Conservation (phyloP, 2,329 filamentous ascomycete genomes). For the Penicillium psychrosexuale region DNA sequence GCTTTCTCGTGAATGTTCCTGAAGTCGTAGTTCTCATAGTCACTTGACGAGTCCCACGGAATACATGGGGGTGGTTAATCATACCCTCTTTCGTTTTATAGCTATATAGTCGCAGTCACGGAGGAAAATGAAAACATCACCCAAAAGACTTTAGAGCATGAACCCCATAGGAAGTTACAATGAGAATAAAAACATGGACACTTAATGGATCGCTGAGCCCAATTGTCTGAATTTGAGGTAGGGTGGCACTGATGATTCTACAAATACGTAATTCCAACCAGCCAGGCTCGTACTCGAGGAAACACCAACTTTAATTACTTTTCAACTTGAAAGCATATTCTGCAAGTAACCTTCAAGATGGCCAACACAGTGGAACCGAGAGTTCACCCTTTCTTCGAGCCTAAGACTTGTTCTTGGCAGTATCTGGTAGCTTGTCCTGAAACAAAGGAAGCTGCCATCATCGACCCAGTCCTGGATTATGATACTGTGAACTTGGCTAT, state of each 20-base stretch:
- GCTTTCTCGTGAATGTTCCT: not conserved
- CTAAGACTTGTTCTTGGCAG: conserved; percentile 55
- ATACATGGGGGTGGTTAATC: not conserved
- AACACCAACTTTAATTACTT: too few species aligned
- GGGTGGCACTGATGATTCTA: conserved; percentile 7
- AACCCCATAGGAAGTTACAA: too few species aligned
- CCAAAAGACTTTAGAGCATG: too few species aligned
- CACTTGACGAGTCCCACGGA: not conserved
- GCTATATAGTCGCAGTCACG: not conserved
- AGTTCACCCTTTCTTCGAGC: conserved; percentile 43
- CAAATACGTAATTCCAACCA: conserved; percentile 15
- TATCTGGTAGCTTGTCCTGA: conserved; percentile 56
- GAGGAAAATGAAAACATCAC: too few species aligned
- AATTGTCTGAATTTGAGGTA: too few species aligned
- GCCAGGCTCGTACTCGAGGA: not conserved
- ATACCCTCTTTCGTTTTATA: not conserved
- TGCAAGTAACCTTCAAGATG: not conserved
- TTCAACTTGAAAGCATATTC: too few species aligned
- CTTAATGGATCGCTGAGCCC: too few species aligned
- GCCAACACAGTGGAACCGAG: conserved; percentile 29
- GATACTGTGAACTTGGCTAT: conserved; percentile 43
- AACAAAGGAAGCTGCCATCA: conserved; percentile 51
- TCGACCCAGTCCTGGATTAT: conserved; percentile 60
- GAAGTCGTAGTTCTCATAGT: not conserved
- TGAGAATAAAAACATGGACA: too few species aligned